A percentile compares a stretch with the other conserved stretches of the same genome.
These are phyloP conservation scores for Solanum clarkiae DNA, from an alignment of 257 asterid species.

Conservation along the genomic window DNA sequence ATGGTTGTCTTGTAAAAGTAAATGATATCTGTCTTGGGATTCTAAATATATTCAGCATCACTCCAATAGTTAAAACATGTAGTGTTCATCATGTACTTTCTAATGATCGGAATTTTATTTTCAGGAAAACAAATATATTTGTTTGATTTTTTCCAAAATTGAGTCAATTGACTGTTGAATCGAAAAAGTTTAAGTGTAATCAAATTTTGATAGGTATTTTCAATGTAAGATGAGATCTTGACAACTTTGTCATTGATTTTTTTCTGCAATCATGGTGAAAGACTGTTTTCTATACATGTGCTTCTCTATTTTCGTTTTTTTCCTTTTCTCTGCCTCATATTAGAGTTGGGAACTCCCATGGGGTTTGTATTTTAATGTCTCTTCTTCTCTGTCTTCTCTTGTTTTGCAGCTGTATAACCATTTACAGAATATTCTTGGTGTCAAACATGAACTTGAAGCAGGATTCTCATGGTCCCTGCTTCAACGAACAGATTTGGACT, in stretches of 20 bases:
- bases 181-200: background rate
- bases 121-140: background rate
- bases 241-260: background rate
- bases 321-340: background rate
- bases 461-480: constrained; percentile 20
- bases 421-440: constrained; percentile 73
- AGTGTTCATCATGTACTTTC: background rate
- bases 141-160: background rate
- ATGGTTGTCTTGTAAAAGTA: background rate
- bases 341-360: background rate
- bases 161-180: background rate
- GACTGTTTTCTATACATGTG: background rate
- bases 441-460: constrained; percentile 27
- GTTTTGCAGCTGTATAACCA: constrained; percentile 53
- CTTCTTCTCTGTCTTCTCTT: background rate
- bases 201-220: background rate
- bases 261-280: background rate
- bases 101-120: background rate
- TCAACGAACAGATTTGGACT: constrained; percentile 56
- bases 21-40: background rate
- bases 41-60: background rate
- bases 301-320: background rate
- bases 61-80: background rate
- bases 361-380: background rate
- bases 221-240: background rate